Evolutionary conservation across 352 stramenopile species (phyloP), one percentile per base, ranked within the genome.

Genomic region (Peronospora tabacina): DNA sequence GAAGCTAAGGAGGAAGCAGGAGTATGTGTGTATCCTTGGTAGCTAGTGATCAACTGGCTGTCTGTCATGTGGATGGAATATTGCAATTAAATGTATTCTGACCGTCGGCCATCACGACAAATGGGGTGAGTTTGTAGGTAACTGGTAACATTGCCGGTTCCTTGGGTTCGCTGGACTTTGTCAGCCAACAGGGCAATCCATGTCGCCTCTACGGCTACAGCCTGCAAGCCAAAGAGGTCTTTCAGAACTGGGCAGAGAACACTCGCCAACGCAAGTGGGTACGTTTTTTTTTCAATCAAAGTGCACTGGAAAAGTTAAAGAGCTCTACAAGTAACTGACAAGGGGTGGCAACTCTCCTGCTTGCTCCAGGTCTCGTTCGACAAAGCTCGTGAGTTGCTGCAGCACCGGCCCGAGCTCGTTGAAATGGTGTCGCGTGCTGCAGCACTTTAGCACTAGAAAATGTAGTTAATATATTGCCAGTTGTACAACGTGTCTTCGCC

Each of bases 1-100:
- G 95, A 98, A 63, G 90, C 82, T 7, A 94, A 94, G 48, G 95
- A 98, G 64, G 95, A 98, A 64, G 89, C 76, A 2, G 95, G 95
- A 20, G 75, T 97, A 22, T 17, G 55, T 49, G 12, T 41, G 20
- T 1, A 26, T 0, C 22, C 22, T 26, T 26, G 4, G 7, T 2
- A 26, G 4, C 5, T 2, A 26, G 22, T 2, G 4, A 26, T 26
- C 1, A 5, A 26, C 22, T 26, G 22, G 22, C 7, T 26, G 22
- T 26, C n/a, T 17, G 24, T 29, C 24, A 29, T 34, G 12, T 34
- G 2, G 29, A 34, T 34, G n/a, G n/a, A 4, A 36, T 36, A 7
- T 13, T 35, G 15, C 30, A 13, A 6, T 42, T 8, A 4, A 15
- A 30, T 7, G 13, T 37, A 13, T 56, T 57, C 39, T 44, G 13